Base-by-base conservation (phyloP, 2,329 filamentous ascomycete species). In the Alternaria metachromatica region DNA sequence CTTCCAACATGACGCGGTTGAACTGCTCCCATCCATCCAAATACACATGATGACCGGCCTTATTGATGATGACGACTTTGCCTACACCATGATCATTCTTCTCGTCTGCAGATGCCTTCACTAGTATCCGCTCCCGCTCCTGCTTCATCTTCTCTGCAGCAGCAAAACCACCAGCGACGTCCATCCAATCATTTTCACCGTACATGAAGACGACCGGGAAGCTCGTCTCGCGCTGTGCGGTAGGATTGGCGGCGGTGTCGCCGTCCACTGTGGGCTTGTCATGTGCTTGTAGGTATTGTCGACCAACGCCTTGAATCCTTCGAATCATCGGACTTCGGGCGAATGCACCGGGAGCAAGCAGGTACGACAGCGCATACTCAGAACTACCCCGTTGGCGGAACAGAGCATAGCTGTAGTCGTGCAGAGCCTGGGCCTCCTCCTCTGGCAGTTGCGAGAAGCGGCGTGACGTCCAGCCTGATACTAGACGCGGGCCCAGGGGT, bases 131-230 rank as follows among this genome's bases (percentile, higher is more conserved):
- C 25, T 82, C 81, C 67, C 87, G 87, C 66, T 90, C 89, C 62
- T 90, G 85, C 64, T 92, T 90, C 12, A 98, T 86, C 78, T 91
- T 94, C 80, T 94, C 88, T 75, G 92, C 88, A 0, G 94, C 90
- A 0, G 92, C 93, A 50, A 90, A 88, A 0, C 96, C 96, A 26
- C 94, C 96, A 0, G 89, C 89, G 9, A 96, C 90, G 70, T 99
- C 96, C 96, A 99, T 99, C 96, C 96, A 99, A 83, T 99, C 96
- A 75, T 96, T 90, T 73, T 98, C 94, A 67, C 96, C 96, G 77
- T 99, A 99, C 92, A 98, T 94, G 77, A 99, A 88, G 9, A 98
- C 87, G 30, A 98, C 84, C 0, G 96, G 95, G 54, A 94, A 85
- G 2, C 94, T 94, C 0, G 86, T 91, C 71, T 89, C 88, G 10